Evolutionary conservation across 228 moss, liverwort and hornwort species (phyloP).

Genomic region (Sphagnum magellanicum): DNA sequence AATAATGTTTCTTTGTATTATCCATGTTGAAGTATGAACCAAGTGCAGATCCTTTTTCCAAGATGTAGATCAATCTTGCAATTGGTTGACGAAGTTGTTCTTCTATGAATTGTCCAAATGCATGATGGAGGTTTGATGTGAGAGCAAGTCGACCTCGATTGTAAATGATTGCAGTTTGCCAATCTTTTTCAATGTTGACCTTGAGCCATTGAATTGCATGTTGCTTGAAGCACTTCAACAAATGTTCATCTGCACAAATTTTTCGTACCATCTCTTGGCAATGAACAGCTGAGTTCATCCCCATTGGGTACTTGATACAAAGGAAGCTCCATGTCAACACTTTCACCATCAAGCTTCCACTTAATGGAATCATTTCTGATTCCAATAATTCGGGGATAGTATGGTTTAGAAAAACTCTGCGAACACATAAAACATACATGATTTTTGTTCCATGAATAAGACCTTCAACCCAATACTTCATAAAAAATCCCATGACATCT

Average conservation of each 20-base stretch:
- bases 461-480: no score
- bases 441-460: no score
- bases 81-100: conserved; percentile 38
- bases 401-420: conserved; percentile 47
- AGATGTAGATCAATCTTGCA: conserved; percentile 42
- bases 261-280: conserved; percentile 47
- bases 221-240: conserved; percentile 37
- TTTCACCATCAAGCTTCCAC: conserved; percentile 44
- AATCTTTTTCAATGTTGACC: conserved; percentile 28
- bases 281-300: conserved; percentile 30
- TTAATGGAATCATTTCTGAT: conserved; percentile 25
- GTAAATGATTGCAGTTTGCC: conserved; percentile 54
- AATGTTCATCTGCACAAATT: conserved; percentile 38
- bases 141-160: conserved; percentile 34
- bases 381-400: conserved; percentile 42
- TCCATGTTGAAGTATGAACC: conserved; percentile 50
- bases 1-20: conserved; percentile 24
- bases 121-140: conserved; percentile 53
- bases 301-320: conserved; percentile 47
- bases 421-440: neutral
- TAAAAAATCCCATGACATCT: no score
- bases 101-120: conserved; percentile 46
- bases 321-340: conserved; percentile 59
- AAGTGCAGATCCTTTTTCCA: conserved; percentile 41
- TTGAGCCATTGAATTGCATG: conserved; percentile 32